phyloP scores from a whole-genome alignment of 116 monocot species.

The Dioscorea cayenensis region DNA sequence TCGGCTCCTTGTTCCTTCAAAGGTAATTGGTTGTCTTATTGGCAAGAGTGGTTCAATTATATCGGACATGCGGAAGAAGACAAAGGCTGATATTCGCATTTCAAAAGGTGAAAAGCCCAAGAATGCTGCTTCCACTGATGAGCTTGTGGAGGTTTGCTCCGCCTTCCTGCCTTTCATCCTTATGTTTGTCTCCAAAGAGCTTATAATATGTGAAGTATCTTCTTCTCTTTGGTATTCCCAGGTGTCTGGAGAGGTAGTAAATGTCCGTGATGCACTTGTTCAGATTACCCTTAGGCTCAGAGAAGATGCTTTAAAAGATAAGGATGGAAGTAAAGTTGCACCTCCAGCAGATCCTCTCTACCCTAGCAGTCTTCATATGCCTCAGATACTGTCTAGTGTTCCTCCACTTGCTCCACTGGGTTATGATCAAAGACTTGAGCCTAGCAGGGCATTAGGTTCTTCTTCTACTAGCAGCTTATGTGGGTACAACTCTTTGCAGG shows the following conservation, averaged over 20 bases:
- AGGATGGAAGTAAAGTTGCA: constrained; percentile 31
- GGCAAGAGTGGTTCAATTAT: constrained; percentile 85
- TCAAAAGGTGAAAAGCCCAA: constrained; percentile 84
- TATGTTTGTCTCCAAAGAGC: neutral
- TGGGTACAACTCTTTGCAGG: constrained; percentile 48
- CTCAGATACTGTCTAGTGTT: constrained; percentile 31
- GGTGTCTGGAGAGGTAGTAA: constrained; percentile 63
- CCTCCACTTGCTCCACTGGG: constrained; percentile 31
- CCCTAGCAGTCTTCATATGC: constrained; percentile 30
- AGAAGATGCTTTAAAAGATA: constrained; percentile 64
- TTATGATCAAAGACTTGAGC: constrained; percentile 64
- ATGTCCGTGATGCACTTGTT: constrained; percentile 66
- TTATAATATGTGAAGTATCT: neutral
- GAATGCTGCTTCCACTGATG: constrained; percentile 49
- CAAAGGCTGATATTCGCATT: constrained; percentile 73
- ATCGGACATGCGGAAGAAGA: constrained; percentile 76
- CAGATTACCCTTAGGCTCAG: constrained; percentile 77
- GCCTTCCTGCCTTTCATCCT: neutral
- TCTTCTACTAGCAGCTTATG: constrained; percentile 43
- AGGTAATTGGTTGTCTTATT: constrained; percentile 83
- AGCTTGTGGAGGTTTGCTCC: constrained; percentile 67
- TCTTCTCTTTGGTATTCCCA: constrained; percentile 12
- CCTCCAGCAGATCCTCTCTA: constrained; percentile 40
- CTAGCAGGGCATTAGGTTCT: constrained; percentile 40
- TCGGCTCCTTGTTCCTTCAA: constrained; percentile 73